Evolutionary conservation across 78 protist species (phyloP).

Genomic region (Dictyostelium citrinum): DNA sequence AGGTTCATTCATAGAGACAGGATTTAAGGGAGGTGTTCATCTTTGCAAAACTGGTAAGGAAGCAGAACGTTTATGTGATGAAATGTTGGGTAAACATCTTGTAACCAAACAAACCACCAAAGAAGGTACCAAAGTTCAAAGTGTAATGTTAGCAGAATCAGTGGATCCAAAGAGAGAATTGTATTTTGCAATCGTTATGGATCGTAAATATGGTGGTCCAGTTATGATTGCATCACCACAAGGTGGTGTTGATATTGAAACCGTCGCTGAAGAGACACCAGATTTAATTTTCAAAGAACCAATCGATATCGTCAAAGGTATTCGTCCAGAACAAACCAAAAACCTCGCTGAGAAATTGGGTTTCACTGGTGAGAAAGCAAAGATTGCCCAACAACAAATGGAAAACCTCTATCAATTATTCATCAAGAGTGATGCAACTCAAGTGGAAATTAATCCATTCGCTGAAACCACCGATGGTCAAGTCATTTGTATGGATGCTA

Average conservation of each 20-base stretch:
- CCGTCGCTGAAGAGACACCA: slow-evolving; percentile 81
- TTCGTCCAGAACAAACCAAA: slow-evolving; percentile 73
- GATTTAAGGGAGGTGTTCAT: slow-evolving; percentile 96
- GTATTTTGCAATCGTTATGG: slow-evolving; percentile 98
- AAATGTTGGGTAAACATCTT: slow-evolving; percentile 94
- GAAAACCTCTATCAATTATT: slow-evolving; percentile 59
- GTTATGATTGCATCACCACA: slow-evolving; percentile 81
- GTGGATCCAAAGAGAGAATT: slow-evolving; percentile 83
- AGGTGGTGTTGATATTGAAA: slow-evolving; percentile 97
- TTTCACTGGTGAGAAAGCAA: slow-evolving; percentile 55
- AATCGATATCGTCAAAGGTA: slow-evolving; percentile 90
- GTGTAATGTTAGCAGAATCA: slow-evolving; percentile 77
- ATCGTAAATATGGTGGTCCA: slow-evolving; percentile 87
- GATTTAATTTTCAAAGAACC: slow-evolving; percentile 83
- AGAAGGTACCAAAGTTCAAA: slow-evolving; percentile 86
- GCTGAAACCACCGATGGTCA: slow-evolving; percentile 88
- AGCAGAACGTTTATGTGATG: slow-evolving; percentile 63
- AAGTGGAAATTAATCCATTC: slow-evolving; percentile 98
- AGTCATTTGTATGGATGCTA: slow-evolving; percentile 94
- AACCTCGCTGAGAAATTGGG: slow-evolving; percentile 82
- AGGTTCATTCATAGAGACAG: slow-evolving; percentile 91
- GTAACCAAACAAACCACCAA: slow-evolving; percentile 96
- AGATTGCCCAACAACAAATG: slow-evolving; percentile 70
- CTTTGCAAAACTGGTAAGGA: slow-evolving; percentile 40
- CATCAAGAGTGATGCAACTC: slow-evolving; percentile 76